phyloP scores from a whole-genome alignment of 192 early-diverging fungal genomes.

The Podochytrium sp. region DNA sequence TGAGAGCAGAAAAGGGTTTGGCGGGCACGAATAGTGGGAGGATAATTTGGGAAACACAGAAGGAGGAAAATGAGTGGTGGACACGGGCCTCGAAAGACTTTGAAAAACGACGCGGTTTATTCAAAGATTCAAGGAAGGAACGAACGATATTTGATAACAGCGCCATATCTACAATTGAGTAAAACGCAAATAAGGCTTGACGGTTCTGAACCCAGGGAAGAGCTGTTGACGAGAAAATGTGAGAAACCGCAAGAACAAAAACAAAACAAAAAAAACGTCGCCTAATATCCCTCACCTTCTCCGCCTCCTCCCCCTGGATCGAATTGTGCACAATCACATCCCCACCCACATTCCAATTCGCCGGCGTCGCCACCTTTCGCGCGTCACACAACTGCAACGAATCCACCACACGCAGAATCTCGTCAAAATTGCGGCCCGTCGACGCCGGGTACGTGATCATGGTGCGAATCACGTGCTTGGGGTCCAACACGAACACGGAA shows the following conservation, averaged over 20 bases:
- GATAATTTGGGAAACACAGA: too few species aligned
- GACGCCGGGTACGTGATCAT: constrained; percentile 94
- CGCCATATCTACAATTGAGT: constrained; percentile 38
- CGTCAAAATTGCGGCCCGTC: constrained; percentile 94
- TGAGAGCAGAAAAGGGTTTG: too few species aligned
- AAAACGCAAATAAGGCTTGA: constrained; percentile 85
- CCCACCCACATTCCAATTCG: constrained; percentile 87
- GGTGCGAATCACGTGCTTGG: constrained; percentile 85
- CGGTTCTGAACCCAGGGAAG: constrained; percentile 81
- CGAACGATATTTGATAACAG: too few species aligned
- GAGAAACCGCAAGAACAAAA: not conserved
- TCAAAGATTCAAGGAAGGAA: too few species aligned
- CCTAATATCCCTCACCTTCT: constrained; percentile 8
- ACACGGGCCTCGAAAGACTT: too few species aligned
- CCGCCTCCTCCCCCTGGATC: constrained; percentile 80
- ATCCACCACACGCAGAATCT: constrained; percentile 92
- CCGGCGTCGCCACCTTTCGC: constrained; percentile 91
- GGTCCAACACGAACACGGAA: constrained; percentile 94
- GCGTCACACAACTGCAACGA: constrained; percentile 90
- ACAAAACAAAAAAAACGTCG: not conserved
- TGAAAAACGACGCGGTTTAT: too few species aligned
- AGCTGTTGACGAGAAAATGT: constrained; percentile 39
- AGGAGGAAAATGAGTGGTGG: too few species aligned
- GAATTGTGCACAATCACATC: constrained; percentile 88
- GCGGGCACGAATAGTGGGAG: too few species aligned